Base-by-base conservation (phyloP, 345 rosid genomes). In the Populus ilicifolia region DNA sequence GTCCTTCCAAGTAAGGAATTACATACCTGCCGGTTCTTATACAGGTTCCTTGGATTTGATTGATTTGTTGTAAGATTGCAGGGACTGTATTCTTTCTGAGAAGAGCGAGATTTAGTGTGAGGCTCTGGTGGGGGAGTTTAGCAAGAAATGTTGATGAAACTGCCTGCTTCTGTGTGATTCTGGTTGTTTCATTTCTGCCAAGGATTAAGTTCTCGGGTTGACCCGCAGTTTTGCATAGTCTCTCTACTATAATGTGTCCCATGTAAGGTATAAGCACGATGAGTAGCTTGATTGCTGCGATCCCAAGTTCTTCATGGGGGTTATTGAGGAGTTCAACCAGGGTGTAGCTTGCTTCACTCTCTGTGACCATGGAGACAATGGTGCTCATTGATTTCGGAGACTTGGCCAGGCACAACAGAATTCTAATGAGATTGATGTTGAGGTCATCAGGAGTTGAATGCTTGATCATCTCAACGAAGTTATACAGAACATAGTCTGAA, bases 51-150 rank as follows among this genome's bases (percentile, higher is more conserved):
- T 89, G 96, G 73, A 88, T 87, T 75, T 84, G 80, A 80, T 82
- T 70, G 77, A 91, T 85, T 65, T 70, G 86, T 71, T 86, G 84
- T 50, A 95, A 89, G 74, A 95, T 75, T 41, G 76, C 73, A 0
- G 94, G 91, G 59, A 93, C 88, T 54, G 82, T 67, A 69, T 87
- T 84, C 79, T 80, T 86, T 69, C 80, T 73, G 39, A 85, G 81
- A 71, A 95, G 87, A 74, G 93, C 90, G n/a, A 91, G 81, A 75
- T 90, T 95, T 71, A 95, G 96, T 76, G 92, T 86, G 25, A 91
- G 81, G 78, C 87, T 92, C 82, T 90, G 91, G 56, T 85, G 93
- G 50, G 99, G 98, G n/a, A 95, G 90, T 84, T 89, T 79, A 56
- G 94, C 93, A 6, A 95, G 89, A 74, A 95, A 85, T 77, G 82